Evolutionary conservation across 306 rosid genomes (phyloP).

Genomic region (Macrotyloma uniflorum): DNA sequence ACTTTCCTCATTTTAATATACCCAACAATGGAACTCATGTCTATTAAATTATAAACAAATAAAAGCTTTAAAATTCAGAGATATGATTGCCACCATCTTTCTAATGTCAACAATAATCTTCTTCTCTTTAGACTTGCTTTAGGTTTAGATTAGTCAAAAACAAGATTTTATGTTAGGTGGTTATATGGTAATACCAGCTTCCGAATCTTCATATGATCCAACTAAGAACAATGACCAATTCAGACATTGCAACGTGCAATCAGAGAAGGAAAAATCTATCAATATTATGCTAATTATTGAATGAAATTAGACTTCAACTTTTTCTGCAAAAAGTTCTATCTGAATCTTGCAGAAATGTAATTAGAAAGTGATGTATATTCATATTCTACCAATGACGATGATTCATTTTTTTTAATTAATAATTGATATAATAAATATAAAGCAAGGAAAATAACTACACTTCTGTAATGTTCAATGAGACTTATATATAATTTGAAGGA

Average conservation of each 20-base stretch:
- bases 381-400: too few species aligned
- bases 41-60: conserved; percentile 7
- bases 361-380: too few species aligned
- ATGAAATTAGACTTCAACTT: too few species aligned
- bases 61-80: neutral
- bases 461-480: neutral
- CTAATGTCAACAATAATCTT: conserved; percentile 48
- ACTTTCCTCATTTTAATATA: conserved; percentile 26
- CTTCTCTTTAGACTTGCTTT: conserved; percentile 39
- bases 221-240: conserved; percentile 33
- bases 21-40: conserved; percentile 23
- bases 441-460: neutral
- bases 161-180: conserved; percentile 43
- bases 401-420: neutral
- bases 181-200: conserved; percentile 25
- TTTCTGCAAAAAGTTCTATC: too few species aligned
- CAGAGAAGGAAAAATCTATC: neutral
- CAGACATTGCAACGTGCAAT: conserved; percentile 16
- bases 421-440: neutral
- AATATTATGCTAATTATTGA: neutral
- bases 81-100: conserved; percentile 37
- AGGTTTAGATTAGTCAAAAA: conserved; percentile 42
- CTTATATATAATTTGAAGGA: conserved; percentile 14
- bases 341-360: too few species aligned
- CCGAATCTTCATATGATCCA: conserved; percentile 33